These are phyloP conservation scores for Psilocybe sp. DNA, from an alignment of 768 basidiomycete species.

Conservation along the genomic window DNA sequence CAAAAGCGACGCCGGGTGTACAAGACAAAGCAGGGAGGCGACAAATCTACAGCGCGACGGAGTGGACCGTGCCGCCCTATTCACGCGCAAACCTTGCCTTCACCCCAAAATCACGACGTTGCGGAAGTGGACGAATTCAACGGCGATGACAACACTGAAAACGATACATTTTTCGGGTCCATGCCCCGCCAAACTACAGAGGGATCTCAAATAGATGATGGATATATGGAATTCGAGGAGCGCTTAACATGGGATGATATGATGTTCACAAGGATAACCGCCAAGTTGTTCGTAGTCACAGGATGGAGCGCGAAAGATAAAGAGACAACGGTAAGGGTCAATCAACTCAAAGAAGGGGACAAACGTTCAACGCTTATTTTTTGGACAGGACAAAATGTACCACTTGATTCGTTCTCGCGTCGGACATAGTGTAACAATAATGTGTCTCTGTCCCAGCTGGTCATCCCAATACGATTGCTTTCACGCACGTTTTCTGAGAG, in stretches of 20 bases:
- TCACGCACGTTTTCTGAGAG: conserved; percentile 5
- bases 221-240: neutral
- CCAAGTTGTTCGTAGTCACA: neutral
- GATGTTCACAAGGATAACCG: neutral
- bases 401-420: conserved; percentile 1
- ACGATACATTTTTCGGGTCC: too few species aligned
- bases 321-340: neutral
- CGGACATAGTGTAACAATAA: neutral
- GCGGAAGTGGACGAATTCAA: too few species aligned
- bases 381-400: neutral
- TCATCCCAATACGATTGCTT: neutral
- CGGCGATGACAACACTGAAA: too few species aligned
- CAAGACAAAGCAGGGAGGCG: too few species aligned
- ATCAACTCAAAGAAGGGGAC: neutral
- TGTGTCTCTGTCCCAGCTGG: conserved; percentile 4
- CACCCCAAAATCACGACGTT: too few species aligned
- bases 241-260: neutral
- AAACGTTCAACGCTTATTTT: neutral
- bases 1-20: too few species aligned
- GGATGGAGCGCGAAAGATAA: neutral
- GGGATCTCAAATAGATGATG: too few species aligned
- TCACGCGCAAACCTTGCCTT: too few species aligned
- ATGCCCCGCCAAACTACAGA: too few species aligned
- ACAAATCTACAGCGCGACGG: too few species aligned
- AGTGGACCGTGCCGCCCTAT: too few species aligned